Evolutionary conservation across 495 filamentous ascomycete species (phyloP).

Genomic region (Aspergillus leporis): DNA sequence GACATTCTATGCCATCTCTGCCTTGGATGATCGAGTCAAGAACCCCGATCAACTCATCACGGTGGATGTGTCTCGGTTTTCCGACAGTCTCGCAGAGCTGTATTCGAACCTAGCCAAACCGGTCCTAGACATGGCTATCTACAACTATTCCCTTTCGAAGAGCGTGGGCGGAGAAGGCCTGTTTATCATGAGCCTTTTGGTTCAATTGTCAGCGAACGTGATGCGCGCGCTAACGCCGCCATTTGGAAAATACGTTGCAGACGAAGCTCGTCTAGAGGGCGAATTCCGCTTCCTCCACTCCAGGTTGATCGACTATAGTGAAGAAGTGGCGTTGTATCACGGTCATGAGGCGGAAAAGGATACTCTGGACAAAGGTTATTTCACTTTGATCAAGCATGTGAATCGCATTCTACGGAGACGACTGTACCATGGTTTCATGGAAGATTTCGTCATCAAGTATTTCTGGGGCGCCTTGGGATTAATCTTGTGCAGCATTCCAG

Average conservation of each 20-base stretch:
- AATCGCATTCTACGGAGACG: slow-evolving; percentile 88
- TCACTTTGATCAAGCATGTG: slow-evolving; percentile 97
- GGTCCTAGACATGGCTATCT: slow-evolving; percentile 90
- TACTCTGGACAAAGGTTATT: slow-evolving; percentile 96
- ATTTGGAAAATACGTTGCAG: slow-evolving; percentile 96
- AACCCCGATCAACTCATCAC: slow-evolving; percentile 98
- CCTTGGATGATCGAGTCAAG: slow-evolving; percentile 95
- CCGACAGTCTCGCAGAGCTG: slow-evolving; percentile 88
- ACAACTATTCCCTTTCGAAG: slow-evolving; percentile 88
- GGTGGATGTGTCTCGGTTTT: slow-evolving; percentile 94
- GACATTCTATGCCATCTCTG: slow-evolving; percentile 96
- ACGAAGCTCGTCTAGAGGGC: slow-evolving; percentile 90
- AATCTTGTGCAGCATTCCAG: slow-evolving; percentile 91
- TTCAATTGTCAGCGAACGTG: slow-evolving; percentile 86
- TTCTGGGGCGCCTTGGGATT: slow-evolving; percentile 96
- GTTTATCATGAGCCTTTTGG: slow-evolving; percentile 89
- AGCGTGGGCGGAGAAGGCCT: slow-evolving; percentile 93
- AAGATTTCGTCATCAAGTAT: slow-evolving; percentile 99
- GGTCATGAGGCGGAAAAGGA: slow-evolving; percentile 97
- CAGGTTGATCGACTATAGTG: slow-evolving; percentile 88
- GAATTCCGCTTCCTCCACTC: slow-evolving; percentile 97
- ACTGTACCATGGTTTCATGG: slow-evolving; percentile 97
- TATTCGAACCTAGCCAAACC: slow-evolving; percentile 99
- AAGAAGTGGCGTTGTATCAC: slow-evolving; percentile 89
- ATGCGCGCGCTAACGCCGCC: slow-evolving; percentile 97